Base-by-base conservation (phyloP, 352 stramenopile genomes). In the Phytophthora meadii region DNA sequence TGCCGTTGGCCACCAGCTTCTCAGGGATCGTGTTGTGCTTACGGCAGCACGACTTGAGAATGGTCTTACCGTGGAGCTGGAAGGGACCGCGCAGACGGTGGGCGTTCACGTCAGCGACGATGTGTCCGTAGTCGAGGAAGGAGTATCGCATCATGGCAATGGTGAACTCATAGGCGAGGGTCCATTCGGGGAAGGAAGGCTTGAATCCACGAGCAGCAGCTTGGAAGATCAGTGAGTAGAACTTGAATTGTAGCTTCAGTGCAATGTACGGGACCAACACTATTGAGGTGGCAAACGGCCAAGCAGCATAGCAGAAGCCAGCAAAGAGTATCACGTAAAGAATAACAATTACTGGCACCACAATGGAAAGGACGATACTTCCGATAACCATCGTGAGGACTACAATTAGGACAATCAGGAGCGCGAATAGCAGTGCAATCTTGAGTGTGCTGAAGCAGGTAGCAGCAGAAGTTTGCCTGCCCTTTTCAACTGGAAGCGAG, bases 51-150 rank as follows among this genome's bases (percentile, higher is more conserved):
- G 56, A 61, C 44, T 67, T 77, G 22, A 70, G 61, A 17, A 75
- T 22, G 9, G 59, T 58, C 37, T 50, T 70, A 34, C 72, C 69
- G 30, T 71, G 61, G 10, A 79, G 40, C 15, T 66, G 55, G 48
- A 74, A 78, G 1, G 41, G 46, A 8, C 28, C 50, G 10, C 76
- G 76, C 28, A 80, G 74, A 27, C 72, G 63, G 5, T 68, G 57
- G 8, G 74, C 65, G 36, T 65, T 69, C 41, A 46, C 48, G 22
- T 76, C 56, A 7, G 62, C 52, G 28, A 77, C 61, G 27, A 76
- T 41, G 46, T 79, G 60, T 10, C 69, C 75, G 39, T 75, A 81
- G 27, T 72, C 61, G n/a, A 68, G 61, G 8, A 77, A 79, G 28
- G 45, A 51, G 53, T 63, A 77, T 47, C 75, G 75, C 72, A 79